Evolutionary conservation across 2,329 filamentous ascomycete genomes (phyloP), one percentile per base, ranked within the genome.

Genomic region (Ceratocystis papillata): DNA sequence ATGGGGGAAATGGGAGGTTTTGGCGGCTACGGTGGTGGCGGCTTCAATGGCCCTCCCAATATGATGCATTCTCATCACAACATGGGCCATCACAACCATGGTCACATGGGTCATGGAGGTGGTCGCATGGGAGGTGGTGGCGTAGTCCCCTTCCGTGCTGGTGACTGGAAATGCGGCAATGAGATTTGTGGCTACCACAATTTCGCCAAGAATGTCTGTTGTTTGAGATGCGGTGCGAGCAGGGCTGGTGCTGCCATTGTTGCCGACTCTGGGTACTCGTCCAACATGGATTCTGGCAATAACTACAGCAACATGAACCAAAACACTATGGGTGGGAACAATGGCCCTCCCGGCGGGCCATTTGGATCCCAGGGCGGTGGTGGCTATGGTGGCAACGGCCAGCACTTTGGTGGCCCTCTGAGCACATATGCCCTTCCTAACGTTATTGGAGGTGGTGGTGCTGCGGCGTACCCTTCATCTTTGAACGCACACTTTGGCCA

Each of bases 151-250:
- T 99, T 99, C 87, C 89, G 94, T 73, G 94, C 94, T 65, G 94
- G 94, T 73, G 94, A 99, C 74, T 99, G 94, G 94, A 96, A 96
- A 77, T 99, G 94, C 74, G 94, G 94, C 66, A 94, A 94, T 70
- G 94, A 99, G 74, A 91, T 92, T 46, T 99, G 94, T 75, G 90
- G 89, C 67, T 99, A 99, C 77, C 94, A 99, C 80, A 99, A 99
- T 79, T 99, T 99, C 74, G 94, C 94, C 69, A 99, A 99, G 84
- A 99, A 99, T 73, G 93, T 97, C 67, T 96, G 90, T 77, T 99
- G 94, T 77, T 84, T 99, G 69, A 89, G 94, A 68, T 99, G 94
- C 74, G 94, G 94, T 75, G 94, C 93, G 64, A 95, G 91, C 75
- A 90, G 94, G 72, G 93, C 93, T 68, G 90, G 89, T 69, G 94